These are phyloP conservation scores for Plasmodium gallinaceum DNA, from an alignment of 169 alveolate species.

Conservation along the genomic window DNA sequence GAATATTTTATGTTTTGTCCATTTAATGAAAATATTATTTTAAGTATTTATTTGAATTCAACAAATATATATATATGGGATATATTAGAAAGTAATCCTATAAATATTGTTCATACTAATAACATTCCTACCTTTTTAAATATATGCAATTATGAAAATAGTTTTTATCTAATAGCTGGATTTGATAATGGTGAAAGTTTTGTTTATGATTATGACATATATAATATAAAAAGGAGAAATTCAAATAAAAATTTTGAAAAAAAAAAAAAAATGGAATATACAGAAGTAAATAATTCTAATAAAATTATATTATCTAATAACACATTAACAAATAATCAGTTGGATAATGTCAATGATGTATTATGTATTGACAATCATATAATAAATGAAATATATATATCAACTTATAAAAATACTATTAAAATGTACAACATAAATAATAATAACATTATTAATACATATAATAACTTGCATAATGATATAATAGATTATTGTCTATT, in stretches of 20 bases:
- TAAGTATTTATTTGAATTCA: constrained; percentile 50
- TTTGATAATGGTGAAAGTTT: constrained; percentile 20
- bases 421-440: constrained; percentile 27
- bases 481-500: constrained; percentile 63
- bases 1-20: constrained; percentile 74
- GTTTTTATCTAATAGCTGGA: constrained; percentile 50
- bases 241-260: constrained; percentile 12
- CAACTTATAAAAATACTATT: constrained; percentile 30
- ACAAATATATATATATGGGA: constrained; percentile 68
- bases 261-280: not conserved
- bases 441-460: constrained; percentile 39
- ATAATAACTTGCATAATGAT: constrained; percentile 32
- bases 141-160: constrained; percentile 51
- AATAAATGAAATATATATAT: constrained; percentile 34
- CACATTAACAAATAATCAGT: not conserved
- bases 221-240: constrained; percentile 21
- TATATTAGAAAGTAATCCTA: constrained; percentile 41
- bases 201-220: constrained; percentile 56
- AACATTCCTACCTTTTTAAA: constrained; percentile 55
- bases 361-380: constrained; percentile 63
- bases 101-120: constrained; percentile 30
- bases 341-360: constrained; percentile 25
- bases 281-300: not conserved
- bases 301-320: not conserved
- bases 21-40: constrained; percentile 42